Evolutionary conservation across 352 stramenopile species (phyloP).

Genomic region (Phytophthora meadii): DNA sequence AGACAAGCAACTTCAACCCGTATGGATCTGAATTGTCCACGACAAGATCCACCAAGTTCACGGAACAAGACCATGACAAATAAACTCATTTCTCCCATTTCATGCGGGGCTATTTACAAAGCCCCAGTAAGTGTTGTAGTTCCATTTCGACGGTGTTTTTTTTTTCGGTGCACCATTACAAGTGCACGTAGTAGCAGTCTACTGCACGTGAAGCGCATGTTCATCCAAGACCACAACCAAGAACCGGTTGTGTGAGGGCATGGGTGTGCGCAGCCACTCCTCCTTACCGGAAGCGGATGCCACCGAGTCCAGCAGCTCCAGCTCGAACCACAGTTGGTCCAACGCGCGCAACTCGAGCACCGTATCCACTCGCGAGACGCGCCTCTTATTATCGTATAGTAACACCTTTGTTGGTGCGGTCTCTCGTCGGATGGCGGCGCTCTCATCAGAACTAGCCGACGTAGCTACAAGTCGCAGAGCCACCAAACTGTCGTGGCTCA

Average conservation of each 20-base stretch:
- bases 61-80: too few species aligned
- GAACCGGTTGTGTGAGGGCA: slow-evolving; percentile 39
- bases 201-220: slow-evolving; percentile 15
- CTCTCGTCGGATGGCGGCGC: slow-evolving; percentile 4
- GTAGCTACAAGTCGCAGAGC: slow-evolving; percentile 30
- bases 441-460: neutral
- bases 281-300: slow-evolving; percentile 3
- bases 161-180: neutral
- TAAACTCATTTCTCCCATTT: neutral
- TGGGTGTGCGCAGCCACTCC: slow-evolving; percentile 35
- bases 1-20: neutral
- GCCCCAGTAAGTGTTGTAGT: slow-evolving; percentile 15
- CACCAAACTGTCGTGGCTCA: slow-evolving; percentile 44
- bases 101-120: slow-evolving; percentile 10
- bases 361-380: slow-evolving; percentile 45
- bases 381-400: slow-evolving; percentile 51
- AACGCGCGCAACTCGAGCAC: slow-evolving; percentile 35
- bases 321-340: slow-evolving; percentile 42
- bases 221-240: slow-evolving; percentile 39
- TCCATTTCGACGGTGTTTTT: slow-evolving; percentile 2
- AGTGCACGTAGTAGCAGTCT: neutral
- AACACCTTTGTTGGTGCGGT: slow-evolving; percentile 41
- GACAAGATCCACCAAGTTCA: too few species aligned
- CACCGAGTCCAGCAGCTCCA: slow-evolving; percentile 13
- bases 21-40: too few species aligned